Percentiles rank a stretch among this genome's conserved stretches.
Conservation (phyloP, 2,329 filamentous ascomycete genomes). For the Aspergillus oerlinghausenensis region DNA sequence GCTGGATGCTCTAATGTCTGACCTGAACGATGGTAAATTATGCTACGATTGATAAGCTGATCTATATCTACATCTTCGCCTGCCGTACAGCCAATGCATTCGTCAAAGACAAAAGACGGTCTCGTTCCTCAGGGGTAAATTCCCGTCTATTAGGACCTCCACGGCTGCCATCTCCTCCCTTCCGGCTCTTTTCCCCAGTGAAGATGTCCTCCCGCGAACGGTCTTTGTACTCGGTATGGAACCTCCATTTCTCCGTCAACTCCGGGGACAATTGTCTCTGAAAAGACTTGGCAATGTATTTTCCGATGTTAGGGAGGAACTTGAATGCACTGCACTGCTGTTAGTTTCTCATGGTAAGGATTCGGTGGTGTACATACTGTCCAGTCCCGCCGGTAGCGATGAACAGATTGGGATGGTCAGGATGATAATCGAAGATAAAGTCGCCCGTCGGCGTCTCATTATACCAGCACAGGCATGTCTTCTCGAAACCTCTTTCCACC, state of each 20-base stretch:
- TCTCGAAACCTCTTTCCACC: constrained; percentile 53
- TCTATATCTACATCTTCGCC: background rate
- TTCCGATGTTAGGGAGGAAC: constrained; percentile 57
- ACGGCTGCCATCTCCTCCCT: constrained; percentile 27
- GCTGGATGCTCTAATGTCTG: too few relatives aligned
- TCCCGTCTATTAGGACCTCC: constrained; percentile 28
- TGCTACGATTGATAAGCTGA: too few relatives aligned
- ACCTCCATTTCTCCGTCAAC: constrained; percentile 58
- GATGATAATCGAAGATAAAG: constrained; percentile 65
- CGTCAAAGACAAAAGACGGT: background rate
- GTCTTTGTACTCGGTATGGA: constrained; percentile 20
- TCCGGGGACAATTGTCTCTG: constrained; percentile 40
- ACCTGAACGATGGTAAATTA: too few relatives aligned
- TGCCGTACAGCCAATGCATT: background rate
- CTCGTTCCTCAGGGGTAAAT: constrained; percentile 14
- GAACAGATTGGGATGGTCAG: constrained; percentile 43
- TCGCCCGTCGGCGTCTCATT: constrained; percentile 64
- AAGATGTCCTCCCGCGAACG: constrained; percentile 13
- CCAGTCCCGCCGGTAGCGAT: constrained; percentile 27
- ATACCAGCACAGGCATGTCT: constrained; percentile 65
- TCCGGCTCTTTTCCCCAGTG: background rate
- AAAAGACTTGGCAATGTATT: constrained; percentile 56
- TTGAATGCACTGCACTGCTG: constrained; percentile 52
- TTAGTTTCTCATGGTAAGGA: background rate
- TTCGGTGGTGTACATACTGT: constrained; percentile 15